phyloP scores from a whole-genome alignment of 2,329 filamentous ascomycete genomes.

The Aureobasidium uvarum region DNA sequence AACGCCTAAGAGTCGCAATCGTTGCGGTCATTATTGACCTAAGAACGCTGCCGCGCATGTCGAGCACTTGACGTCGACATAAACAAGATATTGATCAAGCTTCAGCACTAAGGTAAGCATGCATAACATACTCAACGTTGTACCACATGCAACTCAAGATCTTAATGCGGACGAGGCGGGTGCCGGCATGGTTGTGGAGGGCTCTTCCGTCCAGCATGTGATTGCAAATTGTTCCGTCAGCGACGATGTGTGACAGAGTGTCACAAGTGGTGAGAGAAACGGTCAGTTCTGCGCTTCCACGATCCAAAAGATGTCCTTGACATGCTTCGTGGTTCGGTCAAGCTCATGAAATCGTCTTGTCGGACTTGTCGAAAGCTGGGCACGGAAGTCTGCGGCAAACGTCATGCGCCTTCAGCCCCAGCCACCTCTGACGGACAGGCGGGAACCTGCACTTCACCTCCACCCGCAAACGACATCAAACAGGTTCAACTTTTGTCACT shows the following conservation, averaged over 20 bases:
- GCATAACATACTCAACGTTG: constrained; percentile 1
- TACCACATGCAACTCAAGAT: neutral
- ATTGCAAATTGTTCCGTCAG: neutral
- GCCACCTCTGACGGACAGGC: constrained; percentile 17
- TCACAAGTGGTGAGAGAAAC: neutral
- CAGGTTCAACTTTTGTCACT: neutral
- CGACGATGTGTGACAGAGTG: too few relatives aligned
- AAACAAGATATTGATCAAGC: constrained; percentile 16
- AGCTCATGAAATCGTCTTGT: constrained; percentile 3
- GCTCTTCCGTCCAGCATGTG: neutral
- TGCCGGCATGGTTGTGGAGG: neutral
- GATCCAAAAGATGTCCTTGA: neutral
- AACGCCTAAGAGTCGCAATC: neutral
- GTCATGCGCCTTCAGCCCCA: constrained; percentile 1
- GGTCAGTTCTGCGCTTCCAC: neutral
- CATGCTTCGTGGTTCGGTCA: neutral
- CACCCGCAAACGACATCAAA: neutral
- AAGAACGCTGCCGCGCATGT: neutral
- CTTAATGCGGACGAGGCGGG: constrained; percentile 10
- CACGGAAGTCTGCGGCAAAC: constrained; percentile 8
- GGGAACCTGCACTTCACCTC: neutral
- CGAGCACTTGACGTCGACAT: constrained; percentile 10
- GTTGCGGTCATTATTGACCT: neutral
- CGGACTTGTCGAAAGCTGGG: constrained; percentile 11
- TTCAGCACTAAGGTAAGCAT: constrained; percentile 9